Conservation (phyloP, 768 basidiomycete species). For the Suillus americanus region DNA sequence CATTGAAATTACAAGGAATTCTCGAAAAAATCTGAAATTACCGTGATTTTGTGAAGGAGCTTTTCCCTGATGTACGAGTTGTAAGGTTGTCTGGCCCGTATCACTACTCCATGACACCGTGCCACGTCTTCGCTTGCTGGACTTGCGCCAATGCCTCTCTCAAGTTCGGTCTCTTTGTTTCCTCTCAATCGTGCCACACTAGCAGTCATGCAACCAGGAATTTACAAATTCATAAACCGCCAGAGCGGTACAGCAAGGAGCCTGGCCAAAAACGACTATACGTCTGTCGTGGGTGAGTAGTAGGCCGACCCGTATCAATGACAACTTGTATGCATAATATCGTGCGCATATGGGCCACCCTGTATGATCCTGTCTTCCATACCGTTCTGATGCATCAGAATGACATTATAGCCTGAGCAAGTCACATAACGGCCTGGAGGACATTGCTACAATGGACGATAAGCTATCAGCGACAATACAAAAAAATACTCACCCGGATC, state of each 20-base stretch:
- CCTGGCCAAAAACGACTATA: conserved; percentile 19
- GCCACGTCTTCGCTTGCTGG: background rate
- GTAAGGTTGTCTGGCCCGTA: background rate
- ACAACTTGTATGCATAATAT: too few relatives aligned
- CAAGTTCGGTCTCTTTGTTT: background rate
- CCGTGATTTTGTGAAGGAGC: background rate
- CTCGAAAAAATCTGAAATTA: background rate
- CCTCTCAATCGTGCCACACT: background rate
- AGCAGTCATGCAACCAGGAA: conserved; percentile 28
- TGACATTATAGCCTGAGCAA: too few relatives aligned
- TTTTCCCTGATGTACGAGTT: background rate
- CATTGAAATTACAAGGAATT: background rate
- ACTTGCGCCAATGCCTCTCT: background rate
- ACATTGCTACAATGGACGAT: too few relatives aligned
- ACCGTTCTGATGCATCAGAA: too few relatives aligned
- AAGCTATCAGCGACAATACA: too few relatives aligned
- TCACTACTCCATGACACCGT: too few relatives aligned
- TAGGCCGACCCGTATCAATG: too few relatives aligned
- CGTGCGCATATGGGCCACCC: too few relatives aligned
- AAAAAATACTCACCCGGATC: too few relatives aligned
- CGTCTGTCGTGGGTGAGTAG: conserved; percentile 17
- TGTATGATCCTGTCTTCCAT: too few relatives aligned
- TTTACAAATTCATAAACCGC: conserved; percentile 28
- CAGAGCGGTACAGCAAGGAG: conserved; percentile 29
- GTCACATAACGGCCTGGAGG: too few relatives aligned